Conservation (phyloP, 169 alveolate species). For the Babesia microti region DNA sequence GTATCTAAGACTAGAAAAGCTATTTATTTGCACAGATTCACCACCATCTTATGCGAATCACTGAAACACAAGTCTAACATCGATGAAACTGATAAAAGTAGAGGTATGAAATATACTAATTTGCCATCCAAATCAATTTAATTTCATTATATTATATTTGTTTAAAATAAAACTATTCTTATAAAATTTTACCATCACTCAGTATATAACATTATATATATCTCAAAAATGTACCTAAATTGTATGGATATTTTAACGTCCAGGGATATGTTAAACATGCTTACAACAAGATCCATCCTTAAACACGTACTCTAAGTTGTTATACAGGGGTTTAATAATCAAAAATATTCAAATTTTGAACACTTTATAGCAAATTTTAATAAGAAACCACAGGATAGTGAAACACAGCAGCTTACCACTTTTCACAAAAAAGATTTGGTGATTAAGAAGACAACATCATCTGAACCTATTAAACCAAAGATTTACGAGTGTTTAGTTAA, state of each 20-base stretch:
- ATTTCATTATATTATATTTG: slow-evolving; percentile 34
- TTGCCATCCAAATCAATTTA: slow-evolving; percentile 30
- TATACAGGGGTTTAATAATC: too few species aligned
- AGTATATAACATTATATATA: too few species aligned
- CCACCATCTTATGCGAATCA: slow-evolving; percentile 22
- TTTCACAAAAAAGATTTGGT: slow-evolving; percentile 40
- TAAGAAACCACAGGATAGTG: slow-evolving; percentile 22
- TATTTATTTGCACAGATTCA: slow-evolving; percentile 12
- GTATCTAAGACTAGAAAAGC: slow-evolving; percentile 19
- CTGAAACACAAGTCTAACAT: slow-evolving; percentile 19
- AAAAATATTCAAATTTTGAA: too few species aligned
- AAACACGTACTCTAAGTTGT: too few species aligned
- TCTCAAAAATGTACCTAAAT: too few species aligned
- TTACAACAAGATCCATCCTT: too few species aligned
- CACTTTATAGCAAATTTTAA: slow-evolving; percentile 12
- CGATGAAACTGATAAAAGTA: slow-evolving; percentile 11
- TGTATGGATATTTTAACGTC: too few species aligned
- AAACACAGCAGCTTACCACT: slow-evolving; percentile 22
- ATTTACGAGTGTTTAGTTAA: slow-evolving; percentile 39
- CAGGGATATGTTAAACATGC: too few species aligned
- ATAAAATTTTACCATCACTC: too few species aligned
- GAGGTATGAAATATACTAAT: slow-evolving; percentile 28
- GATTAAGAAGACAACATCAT: not conserved
- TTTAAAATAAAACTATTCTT: slow-evolving; percentile 28
- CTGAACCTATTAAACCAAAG: not conserved